These are phyloP conservation scores for Artemisia annua DNA, from an alignment of 129 eudicot species.

Conservation along the genomic window DNA sequence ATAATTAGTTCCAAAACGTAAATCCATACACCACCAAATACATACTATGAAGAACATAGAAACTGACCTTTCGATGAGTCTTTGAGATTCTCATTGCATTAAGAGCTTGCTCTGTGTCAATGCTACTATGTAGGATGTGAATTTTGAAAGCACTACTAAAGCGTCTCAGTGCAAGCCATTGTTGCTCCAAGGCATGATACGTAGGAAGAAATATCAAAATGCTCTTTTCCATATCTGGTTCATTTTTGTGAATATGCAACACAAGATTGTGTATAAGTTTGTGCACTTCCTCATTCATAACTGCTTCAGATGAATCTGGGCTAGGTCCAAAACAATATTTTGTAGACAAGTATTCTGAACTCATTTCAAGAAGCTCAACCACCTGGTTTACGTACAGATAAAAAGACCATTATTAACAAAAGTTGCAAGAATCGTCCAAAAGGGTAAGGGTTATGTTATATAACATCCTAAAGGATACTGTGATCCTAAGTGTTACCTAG, in stretches of 20 bases:
- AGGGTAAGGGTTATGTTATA: neutral
- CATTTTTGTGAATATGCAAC: slow-evolving; percentile 81
- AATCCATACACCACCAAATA: slow-evolving; percentile 2
- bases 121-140: slow-evolving; percentile 89
- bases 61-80: slow-evolving; percentile 81
- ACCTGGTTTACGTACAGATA: slow-evolving; percentile 41
- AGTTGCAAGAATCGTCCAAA: slow-evolving; percentile 14
- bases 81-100: slow-evolving; percentile 81
- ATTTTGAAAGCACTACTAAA: slow-evolving; percentile 60
- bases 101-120: slow-evolving; percentile 92
- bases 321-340: slow-evolving; percentile 67
- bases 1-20: slow-evolving; percentile 1
- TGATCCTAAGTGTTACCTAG: slow-evolving; percentile 10
- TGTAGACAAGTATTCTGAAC: slow-evolving; percentile 44
- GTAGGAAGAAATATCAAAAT: slow-evolving; percentile 94
- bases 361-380: slow-evolving; percentile 64
- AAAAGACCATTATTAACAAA: slow-evolving; percentile 7
- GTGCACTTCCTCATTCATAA: slow-evolving; percentile 60
- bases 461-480: neutral
- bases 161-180: slow-evolving; percentile 68
- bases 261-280: slow-evolving; percentile 78
- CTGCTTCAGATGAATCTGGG: slow-evolving; percentile 49
- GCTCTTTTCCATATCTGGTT: slow-evolving; percentile 89
- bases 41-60: slow-evolving; percentile 14
- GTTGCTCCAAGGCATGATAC: slow-evolving; percentile 78